Evolutionary conservation across 768 basidiomycete genomes (phyloP), one percentile per base, ranked within the genome.

Genomic region (Goffeauzyma gilvescens): DNA sequence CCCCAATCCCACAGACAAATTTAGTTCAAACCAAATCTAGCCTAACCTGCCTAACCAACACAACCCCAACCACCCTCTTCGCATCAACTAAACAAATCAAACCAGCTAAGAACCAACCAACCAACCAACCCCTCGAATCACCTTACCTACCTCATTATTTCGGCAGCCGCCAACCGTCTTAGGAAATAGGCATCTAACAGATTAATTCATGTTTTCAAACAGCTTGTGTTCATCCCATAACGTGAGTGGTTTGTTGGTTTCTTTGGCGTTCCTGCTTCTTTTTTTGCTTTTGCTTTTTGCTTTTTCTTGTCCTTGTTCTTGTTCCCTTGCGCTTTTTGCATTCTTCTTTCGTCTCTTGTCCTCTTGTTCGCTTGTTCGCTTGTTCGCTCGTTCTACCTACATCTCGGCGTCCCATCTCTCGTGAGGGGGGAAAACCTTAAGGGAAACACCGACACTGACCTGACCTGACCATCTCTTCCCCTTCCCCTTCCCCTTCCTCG

Each of bases 131-230:
- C n/a, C n/a, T n/a, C n/a, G n/a, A n/a, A n/a, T n/a, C n/a, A n/a
- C n/a, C n/a, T n/a, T n/a, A n/a, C n/a, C n/a, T n/a, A n/a, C n/a
- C n/a, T n/a, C n/a, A n/a, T n/a, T n/a, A n/a, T n/a, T n/a, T n/a
- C n/a, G n/a, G n/a, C n/a, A n/a, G n/a, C n/a, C n/a, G n/a, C n/a
- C n/a, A n/a, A n/a, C n/a, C n/a, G n/a, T n/a, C n/a, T n/a, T n/a
- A n/a, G n/a, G n/a, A n/a, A n/a, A n/a, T n/a, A n/a, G n/a, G n/a
- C n/a, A n/a, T n/a, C n/a, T n/a, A 12, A 18, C 33, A 35, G 10
- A 35, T 20, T 10, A 23, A 20, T 83, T 79, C 74, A 87, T 87
- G 85, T 90, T 78, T 81, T 83, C 81, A 52, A 87, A 89, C 81
- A 78, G 79, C 65, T 79, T 87, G 54, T 77, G 79, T 67, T 81